Evolutionary conservation across 2,329 filamentous ascomycete genomes (phyloP), one percentile per base, ranked within the genome.

Genomic region (Fusarium nygamai): DNA sequence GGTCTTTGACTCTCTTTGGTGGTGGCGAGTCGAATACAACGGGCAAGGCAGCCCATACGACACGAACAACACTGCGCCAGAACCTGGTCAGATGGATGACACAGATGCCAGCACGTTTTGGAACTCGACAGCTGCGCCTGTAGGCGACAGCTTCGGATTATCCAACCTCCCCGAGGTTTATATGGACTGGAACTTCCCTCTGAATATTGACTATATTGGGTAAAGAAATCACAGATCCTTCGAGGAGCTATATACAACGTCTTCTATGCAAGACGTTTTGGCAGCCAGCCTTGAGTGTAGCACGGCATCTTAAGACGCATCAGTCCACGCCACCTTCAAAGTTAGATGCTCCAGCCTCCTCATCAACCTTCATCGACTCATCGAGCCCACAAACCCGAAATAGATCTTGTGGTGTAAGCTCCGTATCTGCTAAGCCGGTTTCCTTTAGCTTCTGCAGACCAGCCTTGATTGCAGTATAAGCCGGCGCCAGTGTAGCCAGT

Each of bases 1-100:
- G 10, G 59, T 57, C 9, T 61, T 61, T 34, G 59, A 57, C 48
- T 61, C 36, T 22, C 47, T 57, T 22, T 61, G 59, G 59, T 57
- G 59, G 59, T 61, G 59, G 48, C 48, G 59, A 61, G 59, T 61
- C 29, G 59, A 61, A 19, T 57, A 57, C 34, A 61, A 61, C 22
- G 59, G 59, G 36, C 59, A 61, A 57, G 59, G 59, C 29, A 61
- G 59, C 24, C 48, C 59, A 14, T 61, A 61, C 47, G 33, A 61
- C 24, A 57, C 12, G 19, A 27, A 27, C 36, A 61, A 34, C n/a
- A 16, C 29, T 57, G 47, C 8, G 1, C 29, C 48, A 34, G 36
- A 61, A 43, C 27, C 27, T 61, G 29, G 5, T 22, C 59, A 61
- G 36, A 27, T 13, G 16, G 36, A n/a, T 31, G 41, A 17, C 19